Evolutionary conservation across 225 moss, liverwort and hornwort genomes (phyloP).

Genomic region (Rhytidiadelphus loreus): DNA sequence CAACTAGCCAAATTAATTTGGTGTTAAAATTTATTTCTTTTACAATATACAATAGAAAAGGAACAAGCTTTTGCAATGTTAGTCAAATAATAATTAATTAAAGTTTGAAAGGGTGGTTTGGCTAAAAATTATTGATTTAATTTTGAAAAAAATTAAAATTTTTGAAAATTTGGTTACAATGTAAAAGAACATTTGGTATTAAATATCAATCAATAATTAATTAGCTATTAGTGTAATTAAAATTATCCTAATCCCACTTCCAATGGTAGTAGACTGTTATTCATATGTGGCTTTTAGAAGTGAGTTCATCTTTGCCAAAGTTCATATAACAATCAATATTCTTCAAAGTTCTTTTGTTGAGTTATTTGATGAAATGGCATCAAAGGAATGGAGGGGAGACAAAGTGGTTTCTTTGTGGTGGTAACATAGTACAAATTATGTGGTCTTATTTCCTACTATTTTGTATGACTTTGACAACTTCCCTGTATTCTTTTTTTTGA

Average conservation of each 20-base stretch:
- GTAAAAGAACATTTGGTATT: background rate
- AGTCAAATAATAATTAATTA: no score
- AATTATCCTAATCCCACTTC: background rate
- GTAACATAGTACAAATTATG: background rate
- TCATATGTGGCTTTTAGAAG: fast-evolving
- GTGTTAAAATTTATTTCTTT: background rate
- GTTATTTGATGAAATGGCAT: background rate
- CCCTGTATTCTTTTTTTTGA: fast-evolving
- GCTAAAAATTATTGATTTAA: no score
- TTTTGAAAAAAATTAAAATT: no score
- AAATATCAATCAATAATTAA: background rate
- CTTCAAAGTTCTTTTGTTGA: background rate
- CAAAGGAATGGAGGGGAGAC: background rate
- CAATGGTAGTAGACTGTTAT: background rate
- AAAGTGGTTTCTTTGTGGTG: background rate
- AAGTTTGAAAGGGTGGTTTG: no score
- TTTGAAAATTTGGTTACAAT: background rate
- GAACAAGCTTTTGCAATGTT: no score
- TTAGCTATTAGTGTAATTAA: background rate
- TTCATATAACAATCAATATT: fast-evolving
- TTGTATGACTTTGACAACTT: background rate
- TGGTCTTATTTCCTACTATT: background rate
- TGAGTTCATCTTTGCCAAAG: background rate
- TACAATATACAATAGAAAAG: fast-evolving
- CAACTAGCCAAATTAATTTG: no score